phyloP scores from a whole-genome alignment of 2,329 filamentous ascomycete genomes.

The Verticillium longisporum region DNA sequence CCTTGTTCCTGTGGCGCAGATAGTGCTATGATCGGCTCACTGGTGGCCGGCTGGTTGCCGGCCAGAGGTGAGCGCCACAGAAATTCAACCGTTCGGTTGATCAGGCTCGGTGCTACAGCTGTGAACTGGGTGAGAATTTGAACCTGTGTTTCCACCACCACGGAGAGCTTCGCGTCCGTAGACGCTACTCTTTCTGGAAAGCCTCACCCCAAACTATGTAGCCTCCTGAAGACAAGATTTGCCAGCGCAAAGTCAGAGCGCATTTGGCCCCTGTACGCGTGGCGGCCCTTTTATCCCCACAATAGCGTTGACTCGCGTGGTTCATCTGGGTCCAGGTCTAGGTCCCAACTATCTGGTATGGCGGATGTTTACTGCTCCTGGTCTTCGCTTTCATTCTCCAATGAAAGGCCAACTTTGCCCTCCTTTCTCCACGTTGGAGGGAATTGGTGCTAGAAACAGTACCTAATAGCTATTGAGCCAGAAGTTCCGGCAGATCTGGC shows the following conservation, averaged over 20 bases:
- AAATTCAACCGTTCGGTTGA: not conserved
- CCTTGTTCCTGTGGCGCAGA: not conserved
- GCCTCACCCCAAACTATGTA: not conserved
- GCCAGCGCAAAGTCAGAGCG: not conserved
- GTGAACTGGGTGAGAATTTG: not conserved
- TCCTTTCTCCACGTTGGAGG: not conserved
- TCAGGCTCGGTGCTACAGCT: not conserved
- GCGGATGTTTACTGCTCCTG: not conserved
- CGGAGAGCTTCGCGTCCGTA: not conserved
- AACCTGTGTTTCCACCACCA: not conserved
- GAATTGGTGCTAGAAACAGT: too few species aligned
- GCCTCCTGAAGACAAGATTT: not conserved
- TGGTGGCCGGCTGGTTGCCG: not conserved
- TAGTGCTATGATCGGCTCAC: not conserved
- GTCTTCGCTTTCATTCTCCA: not conserved
- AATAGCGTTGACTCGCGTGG: not conserved
- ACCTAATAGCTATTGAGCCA: not conserved
- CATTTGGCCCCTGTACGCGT: not conserved
- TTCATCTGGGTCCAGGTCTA: not conserved
- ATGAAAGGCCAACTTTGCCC: not conserved
- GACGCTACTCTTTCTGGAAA: not conserved
- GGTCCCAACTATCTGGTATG: not conserved
- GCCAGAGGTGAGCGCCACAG: not conserved
- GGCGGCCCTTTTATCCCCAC: not conserved
- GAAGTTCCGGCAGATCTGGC: not conserved